Evolutionary conservation across 352 stramenopile species (phyloP), one percentile per base, ranked within the genome.

Genomic region (Globisporangium paroecandrum): DNA sequence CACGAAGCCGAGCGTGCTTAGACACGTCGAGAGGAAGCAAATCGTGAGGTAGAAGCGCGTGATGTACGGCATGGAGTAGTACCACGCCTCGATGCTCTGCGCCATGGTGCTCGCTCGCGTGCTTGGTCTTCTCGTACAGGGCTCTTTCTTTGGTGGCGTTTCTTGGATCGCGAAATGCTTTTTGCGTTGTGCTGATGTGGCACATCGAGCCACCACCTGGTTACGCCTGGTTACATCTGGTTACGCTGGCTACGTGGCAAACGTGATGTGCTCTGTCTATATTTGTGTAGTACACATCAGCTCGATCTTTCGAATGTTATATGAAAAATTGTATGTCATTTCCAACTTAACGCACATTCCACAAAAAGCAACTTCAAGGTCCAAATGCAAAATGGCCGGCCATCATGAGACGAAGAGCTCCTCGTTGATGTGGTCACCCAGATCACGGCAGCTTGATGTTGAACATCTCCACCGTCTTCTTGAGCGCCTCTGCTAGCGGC

Each of bases 1-100:
- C 32, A 96, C 69, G 27, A 96, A 78, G 29, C 89, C 89, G 29
- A 96, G 68, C 62, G 79, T 88, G 71, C 77, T 91, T 24, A 96
- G 74, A 49, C 82, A 78, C 68, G 89, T 96, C 47, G 86, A 91
- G 15, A 91, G 77, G 60, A 95, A 90, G 75, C 86, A 95, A 57
- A 90, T 75, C 20, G 85, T 89, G 55, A 96, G 77, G 74, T 95
- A 95, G 68, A 86, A 94, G 49, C 87, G 84, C 69, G 89, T 96
- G 76, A 96, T 76, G 77, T 91, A 81, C 68, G 89, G 89, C 70
- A 95, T 77, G 24, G 68, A 71, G 69, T 96, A 91, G 74, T 94
- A 96, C 89, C 89, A 96, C 49, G 58, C 73, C 74, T 96, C 83
- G 55, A 94, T 89, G 68, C 83, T 89, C 68, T 81, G 74, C 51